Base-by-base conservation (phyloP, 2,329 filamentous ascomycete species). In the Pleurostoma richardsiae region DNA sequence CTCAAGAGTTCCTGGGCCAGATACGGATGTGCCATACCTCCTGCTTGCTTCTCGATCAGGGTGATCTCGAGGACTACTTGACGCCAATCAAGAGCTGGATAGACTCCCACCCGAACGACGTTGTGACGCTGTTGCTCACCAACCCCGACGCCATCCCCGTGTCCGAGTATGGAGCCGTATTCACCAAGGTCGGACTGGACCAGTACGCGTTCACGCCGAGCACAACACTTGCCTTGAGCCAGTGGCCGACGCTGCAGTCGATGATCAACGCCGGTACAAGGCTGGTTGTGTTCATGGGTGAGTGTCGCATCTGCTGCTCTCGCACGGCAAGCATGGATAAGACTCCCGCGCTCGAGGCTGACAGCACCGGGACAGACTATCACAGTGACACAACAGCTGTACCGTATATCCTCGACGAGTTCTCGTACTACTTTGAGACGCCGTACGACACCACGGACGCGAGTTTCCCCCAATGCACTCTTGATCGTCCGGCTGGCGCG, bases 281-380 rank as follows among this genome's bases (percentile, higher is more conserved):
- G 11, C 70, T 92, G 1, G 66, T 91, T 41, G 80, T 85, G 28
- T 91, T 90, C 52, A 80, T 91, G 61, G 84, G 85, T 68, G 69
- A 43, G 65, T 59, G 3, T 19, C 19, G 27, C 26, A 2, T 8
- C 33, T 28, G 10, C 30, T 29, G 5, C 26, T 11, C 29, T 29
- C 10, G 7, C 11, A 6, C 6, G 29, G 5, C 26, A 1, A 5
- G 6, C 19, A 19, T 19, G 19, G 19, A 19, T 19, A 19, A 19
- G 19, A 19, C 2, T 5, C 29, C 11, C 19, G n/a, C 33, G 38
- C 38, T 40, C 8, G 5, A 30, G 4, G 8, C 55, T 63, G 44
- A 63, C 40, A 43, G 5, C 0, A 31, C 4, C 29, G n/a, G 10
- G 59, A 68, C 75, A 82, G 86, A 90, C 62, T 88, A 78, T 54